Evolutionary conservation across 129 eudicot species (phyloP).

Genomic region (Sambucus nigra): DNA sequence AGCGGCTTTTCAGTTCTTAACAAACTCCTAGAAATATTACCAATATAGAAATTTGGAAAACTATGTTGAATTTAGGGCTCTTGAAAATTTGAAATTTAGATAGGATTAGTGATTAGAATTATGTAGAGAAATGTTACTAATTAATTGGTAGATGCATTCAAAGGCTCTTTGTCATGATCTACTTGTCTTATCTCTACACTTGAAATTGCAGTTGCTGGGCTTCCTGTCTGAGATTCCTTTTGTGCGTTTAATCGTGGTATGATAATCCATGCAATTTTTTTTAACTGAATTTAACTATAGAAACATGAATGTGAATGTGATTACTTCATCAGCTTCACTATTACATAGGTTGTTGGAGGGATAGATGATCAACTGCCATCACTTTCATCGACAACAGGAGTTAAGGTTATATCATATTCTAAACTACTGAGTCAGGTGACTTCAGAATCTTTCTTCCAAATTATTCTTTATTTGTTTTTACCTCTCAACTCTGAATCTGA

Average conservation of each 20-base stretch:
- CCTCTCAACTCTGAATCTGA: no score
- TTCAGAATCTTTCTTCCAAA: constrained; percentile 1
- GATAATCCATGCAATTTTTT: constrained; percentile 9
- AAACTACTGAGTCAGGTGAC: constrained; percentile 59
- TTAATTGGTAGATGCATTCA: background rate
- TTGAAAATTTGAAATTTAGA: background rate
- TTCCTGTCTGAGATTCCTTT: constrained; percentile 84
- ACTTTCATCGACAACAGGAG: constrained; percentile 53
- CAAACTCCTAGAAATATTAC: no score
- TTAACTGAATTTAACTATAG: no score
- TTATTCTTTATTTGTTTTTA: no score
- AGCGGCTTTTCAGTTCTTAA: no score
- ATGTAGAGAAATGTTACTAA: background rate
- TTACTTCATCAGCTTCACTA: constrained; percentile 9
- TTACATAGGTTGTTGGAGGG: constrained; percentile 81
- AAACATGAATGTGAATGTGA: constrained; percentile 6
- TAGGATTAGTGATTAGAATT: background rate
- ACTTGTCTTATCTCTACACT: constrained; percentile 4
- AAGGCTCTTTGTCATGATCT: no score
- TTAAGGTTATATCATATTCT: constrained; percentile 60
- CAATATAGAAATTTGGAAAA: no score
- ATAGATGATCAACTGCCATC: constrained; percentile 61
- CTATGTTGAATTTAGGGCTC: background rate
- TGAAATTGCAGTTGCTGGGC: constrained; percentile 60
- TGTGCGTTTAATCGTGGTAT: constrained; percentile 78